Conservation (phyloP, 176 grass and related monocot genomes). For the Oryza glumipatula region DNA sequence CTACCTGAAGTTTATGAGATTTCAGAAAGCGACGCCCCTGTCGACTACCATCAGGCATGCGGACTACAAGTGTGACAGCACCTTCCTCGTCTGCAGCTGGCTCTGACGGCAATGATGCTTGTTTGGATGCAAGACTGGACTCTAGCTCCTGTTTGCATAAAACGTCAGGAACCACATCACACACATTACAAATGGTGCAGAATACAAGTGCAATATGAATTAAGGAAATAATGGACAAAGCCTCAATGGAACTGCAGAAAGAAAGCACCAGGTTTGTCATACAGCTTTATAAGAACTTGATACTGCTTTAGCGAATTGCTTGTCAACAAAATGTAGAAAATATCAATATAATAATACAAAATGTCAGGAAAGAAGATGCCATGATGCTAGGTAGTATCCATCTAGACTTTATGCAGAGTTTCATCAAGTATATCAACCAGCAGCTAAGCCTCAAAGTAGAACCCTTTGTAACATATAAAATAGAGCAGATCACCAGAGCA, state of each 20-base stretch:
- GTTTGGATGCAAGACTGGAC: slow-evolving; percentile 73
- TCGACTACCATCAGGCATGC: slow-evolving; percentile 90
- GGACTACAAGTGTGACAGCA: slow-evolving; percentile 86
- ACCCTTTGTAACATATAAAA: slow-evolving; percentile 31
- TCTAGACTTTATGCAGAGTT: background rate
- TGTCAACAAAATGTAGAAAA: background rate
- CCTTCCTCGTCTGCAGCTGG: slow-evolving; percentile 68
- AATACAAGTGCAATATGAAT: slow-evolving; percentile 20
- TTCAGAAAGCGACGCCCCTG: slow-evolving; percentile 82
- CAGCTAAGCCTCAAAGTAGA: slow-evolving; percentile 19
- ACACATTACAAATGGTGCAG: background rate
- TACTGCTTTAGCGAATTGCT: background rate
- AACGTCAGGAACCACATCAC: slow-evolving; percentile 23
- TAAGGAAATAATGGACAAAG: slow-evolving; percentile 12
- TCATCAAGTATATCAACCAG: background rate
- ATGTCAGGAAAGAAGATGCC: background rate
- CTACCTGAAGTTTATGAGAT: slow-evolving; percentile 91
- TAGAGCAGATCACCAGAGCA: background rate
- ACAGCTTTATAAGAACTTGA: slow-evolving; percentile 6
- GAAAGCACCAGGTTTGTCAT: slow-evolving; percentile 17
- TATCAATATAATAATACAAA: background rate
- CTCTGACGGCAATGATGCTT: slow-evolving; percentile 74
- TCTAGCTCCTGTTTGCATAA: slow-evolving; percentile 71
- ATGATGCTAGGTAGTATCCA: background rate
- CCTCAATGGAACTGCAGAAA: background rate